Evolutionary conservation across 73 alveolate species (phyloP), one percentile per base, ranked within the genome.

Genomic region (Paramecium biaurelia): DNA sequence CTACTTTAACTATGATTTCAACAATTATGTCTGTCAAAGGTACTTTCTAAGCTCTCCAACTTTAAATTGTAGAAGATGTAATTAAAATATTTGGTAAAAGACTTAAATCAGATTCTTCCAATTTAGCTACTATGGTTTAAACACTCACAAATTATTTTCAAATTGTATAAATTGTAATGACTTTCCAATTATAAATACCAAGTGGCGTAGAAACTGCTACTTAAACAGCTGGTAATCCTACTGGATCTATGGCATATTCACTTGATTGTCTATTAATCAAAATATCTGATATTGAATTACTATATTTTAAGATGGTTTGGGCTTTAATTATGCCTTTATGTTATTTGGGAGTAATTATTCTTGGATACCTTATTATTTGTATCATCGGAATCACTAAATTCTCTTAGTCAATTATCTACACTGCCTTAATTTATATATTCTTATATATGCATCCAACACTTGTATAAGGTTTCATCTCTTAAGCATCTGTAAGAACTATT

Each of bases 261-360:
- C 56, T 79, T 30, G 90, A 79, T 79, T 79, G 90, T 47, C 24
- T 79, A 43, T 35, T 79, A 20, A 42, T 79, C 12, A 42, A 79
- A 24, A 43, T 79, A 4, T 14, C 76, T 3, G 90, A 79, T 1
- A 79, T 45, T 12, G 76, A 38, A 42, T 10, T 79, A 43, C n/a
- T 79, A 12, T 79, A 79, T 43, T 79, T 79, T n/a, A 79, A 47
- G 28, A 79, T 79, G 90, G 12, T 79, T 2, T 79, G 90, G 90
- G 90, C 90, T 4, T 79, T 79, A 11, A 14, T 79, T 10, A 79
- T 79, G 90, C 90, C 90, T 4, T 20, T 45, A 8, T 9, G 47
- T 32, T 79, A 79, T 45, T 45, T 79, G 15, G 72, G 63, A 1
- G 72, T 35, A 3, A 30, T 79, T 15, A 30, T 79, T 18, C 20